Conservation (phyloP, 1,139 yeast genomes). For the Yarrowia galli region DNA sequence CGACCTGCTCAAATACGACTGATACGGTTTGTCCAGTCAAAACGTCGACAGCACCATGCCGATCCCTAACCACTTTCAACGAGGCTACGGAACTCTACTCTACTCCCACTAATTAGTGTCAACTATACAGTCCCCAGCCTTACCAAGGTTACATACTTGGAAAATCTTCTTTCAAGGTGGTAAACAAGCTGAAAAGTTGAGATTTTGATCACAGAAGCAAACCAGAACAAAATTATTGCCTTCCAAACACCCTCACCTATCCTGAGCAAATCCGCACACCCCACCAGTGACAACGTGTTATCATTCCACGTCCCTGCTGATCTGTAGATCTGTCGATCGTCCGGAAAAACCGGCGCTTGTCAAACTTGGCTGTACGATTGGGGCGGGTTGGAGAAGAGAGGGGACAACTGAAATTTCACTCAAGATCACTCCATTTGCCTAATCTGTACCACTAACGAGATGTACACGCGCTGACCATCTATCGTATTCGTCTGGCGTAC, state of each 20-base stretch:
- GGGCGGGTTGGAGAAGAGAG: neutral
- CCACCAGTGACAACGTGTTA: conserved; percentile 5
- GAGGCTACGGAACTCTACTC: conserved; percentile 16
- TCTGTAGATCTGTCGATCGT: conserved; percentile 18
- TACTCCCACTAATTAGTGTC: conserved; percentile 3
- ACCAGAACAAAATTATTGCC: too few species aligned
- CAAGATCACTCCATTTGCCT: neutral
- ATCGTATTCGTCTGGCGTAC: conserved; percentile 10
- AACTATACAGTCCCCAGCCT: conserved; percentile 10
- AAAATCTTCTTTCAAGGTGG: neutral
- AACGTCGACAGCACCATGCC: conserved; percentile 4
- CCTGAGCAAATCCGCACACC: neutral
- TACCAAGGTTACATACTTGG: neutral
- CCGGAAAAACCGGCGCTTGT: conserved; percentile 26
- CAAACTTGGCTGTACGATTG: neutral
- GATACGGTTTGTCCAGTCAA: conserved; percentile 22
- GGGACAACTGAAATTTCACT: conserved; percentile 5
- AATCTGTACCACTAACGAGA: neutral
- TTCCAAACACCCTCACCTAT: neutral
- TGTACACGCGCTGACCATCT: neutral
- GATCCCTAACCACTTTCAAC: conserved; percentile 11
- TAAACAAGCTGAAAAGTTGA: neutral
- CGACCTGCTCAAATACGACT: conserved; percentile 5
- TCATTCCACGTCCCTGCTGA: conserved; percentile 36
- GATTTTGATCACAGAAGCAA: too few species aligned